phyloP scores from a whole-genome alignment of 2,329 filamentous ascomycete species.

The Claviceps capensis region DNA sequence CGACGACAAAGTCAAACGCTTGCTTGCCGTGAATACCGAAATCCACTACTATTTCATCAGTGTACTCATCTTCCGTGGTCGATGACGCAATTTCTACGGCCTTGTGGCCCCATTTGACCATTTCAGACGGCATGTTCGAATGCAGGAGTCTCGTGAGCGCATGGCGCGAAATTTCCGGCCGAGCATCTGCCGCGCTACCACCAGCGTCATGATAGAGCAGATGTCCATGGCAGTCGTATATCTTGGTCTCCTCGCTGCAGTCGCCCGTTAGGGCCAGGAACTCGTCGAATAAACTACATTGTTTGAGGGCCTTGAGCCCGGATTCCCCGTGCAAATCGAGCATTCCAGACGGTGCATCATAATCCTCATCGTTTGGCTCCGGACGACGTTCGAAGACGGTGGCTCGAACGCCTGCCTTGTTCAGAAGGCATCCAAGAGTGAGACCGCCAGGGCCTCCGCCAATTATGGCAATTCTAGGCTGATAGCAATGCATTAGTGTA shows the following conservation, averaged over 20 bases:
- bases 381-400: conserved; percentile 23
- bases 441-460: conserved; percentile 33
- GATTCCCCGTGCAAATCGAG: conserved; percentile 35
- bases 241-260: conserved; percentile 8
- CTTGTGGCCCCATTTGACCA: not conserved
- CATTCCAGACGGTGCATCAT: conserved; percentile 22
- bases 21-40: conserved; percentile 10
- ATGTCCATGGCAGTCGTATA: conserved; percentile 15
- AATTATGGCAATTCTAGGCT: conserved; percentile 26
- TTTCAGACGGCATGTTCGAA: not conserved
- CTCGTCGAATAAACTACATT: conserved; percentile 28
- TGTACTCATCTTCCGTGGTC: conserved; percentile 8
- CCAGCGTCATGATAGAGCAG: conserved; percentile 8
- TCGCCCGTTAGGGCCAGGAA: conserved; percentile 26
- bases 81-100: conserved; percentile 2
- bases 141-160: not conserved
- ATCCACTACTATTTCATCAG: conserved; percentile 10
- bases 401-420: conserved; percentile 20
- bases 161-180: not conserved
- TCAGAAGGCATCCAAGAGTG: conserved; percentile 31
- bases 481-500: not conserved
- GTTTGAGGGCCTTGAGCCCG: conserved; percentile 30
- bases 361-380: conserved; percentile 13
- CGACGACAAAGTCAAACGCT: conserved; percentile 8
- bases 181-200: not conserved